Percentiles rank a stretch among this genome's conserved stretches.
These are phyloP conservation scores for Gnaphalium uliginosum DNA, from an alignment of 129 eudicot species.

Conservation along the genomic window DNA sequence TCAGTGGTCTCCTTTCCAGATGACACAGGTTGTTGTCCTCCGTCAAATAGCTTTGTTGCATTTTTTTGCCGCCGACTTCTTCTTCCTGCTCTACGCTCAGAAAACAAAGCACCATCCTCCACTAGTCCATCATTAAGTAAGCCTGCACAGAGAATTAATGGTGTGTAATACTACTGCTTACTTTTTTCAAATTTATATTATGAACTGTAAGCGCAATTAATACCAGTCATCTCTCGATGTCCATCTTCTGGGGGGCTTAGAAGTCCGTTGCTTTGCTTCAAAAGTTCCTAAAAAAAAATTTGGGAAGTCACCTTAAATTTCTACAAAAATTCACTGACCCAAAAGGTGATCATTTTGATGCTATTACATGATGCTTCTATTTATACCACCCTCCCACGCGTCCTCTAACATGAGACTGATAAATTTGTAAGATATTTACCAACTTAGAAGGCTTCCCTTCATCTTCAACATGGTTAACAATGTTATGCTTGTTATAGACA, in stretches of 20 bases:
- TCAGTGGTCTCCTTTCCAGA: conserved; percentile 56
- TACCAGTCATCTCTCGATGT: conserved; percentile 41
- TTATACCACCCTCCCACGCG: neutral
- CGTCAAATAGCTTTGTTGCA: conserved; percentile 50
- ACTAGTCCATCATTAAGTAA: conserved; percentile 38
- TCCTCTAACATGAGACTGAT: neutral
- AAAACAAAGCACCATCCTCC: conserved; percentile 42
- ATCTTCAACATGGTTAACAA: conserved; percentile 35
- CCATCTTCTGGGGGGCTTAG: conserved; percentile 41
- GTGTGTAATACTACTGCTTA: neutral
- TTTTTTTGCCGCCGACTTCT: conserved; percentile 62
- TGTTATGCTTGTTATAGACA: conserved; percentile 22
- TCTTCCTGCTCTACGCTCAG: conserved; percentile 63
- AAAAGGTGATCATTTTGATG: conserved; percentile 21
- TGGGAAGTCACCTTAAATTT: conserved; percentile 17
- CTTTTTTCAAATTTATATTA: conserved; percentile 17
- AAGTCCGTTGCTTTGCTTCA: conserved; percentile 45
- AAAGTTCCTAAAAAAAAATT: conserved; percentile 42
- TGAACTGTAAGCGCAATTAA: conserved; percentile 1
- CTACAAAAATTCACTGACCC: neutral
- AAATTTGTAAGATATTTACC: conserved; percentile 24
- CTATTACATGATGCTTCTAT: neutral
- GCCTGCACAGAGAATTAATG: conserved; percentile 38
- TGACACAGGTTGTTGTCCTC: conserved; percentile 40
- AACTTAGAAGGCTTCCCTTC: conserved; percentile 30